Base-by-base conservation (phyloP, 441 rosid genomes). In the Viola pubescens region DNA sequence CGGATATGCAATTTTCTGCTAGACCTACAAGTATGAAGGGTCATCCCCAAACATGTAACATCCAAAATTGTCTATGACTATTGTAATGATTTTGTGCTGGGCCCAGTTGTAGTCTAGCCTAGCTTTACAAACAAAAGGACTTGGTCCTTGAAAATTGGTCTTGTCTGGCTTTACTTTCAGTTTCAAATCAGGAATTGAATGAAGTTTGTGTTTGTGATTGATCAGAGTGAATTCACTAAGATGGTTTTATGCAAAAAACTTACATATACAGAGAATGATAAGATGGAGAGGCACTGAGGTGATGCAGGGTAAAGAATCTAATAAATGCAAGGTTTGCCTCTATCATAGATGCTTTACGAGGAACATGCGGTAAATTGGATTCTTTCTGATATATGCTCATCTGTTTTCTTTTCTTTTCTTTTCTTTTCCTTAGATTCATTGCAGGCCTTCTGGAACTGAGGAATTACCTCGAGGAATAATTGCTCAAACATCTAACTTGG, bases 401-500 rank as follows among this genome's bases (percentile, higher is more conserved):
- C 46, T 71, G 52, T 58, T 40, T 66, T 59, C 11, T 45, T 1
- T 37, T n/a, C n/a, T n/a, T n/a, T n/a, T 13, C 53, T 58, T 34
- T 58, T 47, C 14, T 54, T 50, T 64, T 49, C 1, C 60, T 44
- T 60, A 88, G 91, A 66, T 53, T 60, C 80, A 58, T 42, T 52
- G 80, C 60, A 74, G 80, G 62, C 77, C 82, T 60, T 61, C 45
- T 39, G 90, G 95, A 67, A 78, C 75, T 26, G 89, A 84, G 79
- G 60, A 81, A 9, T 67, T 90, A 64, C 97, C 97, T 3, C 68
- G 68, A 76, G 95, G 91, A 39, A 85, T 90, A 47, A 74, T 88
- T 67, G 74, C 78, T 10, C 59, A 66, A 55, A 80, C 79, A 52
- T 83, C 95, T 56, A 80, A 90, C 73, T 80, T 81, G 52, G 81